These are phyloP conservation scores for Dothideomycetes sp. DNA, from an alignment of 2,329 filamentous ascomycete species.

Conservation along the genomic window DNA sequence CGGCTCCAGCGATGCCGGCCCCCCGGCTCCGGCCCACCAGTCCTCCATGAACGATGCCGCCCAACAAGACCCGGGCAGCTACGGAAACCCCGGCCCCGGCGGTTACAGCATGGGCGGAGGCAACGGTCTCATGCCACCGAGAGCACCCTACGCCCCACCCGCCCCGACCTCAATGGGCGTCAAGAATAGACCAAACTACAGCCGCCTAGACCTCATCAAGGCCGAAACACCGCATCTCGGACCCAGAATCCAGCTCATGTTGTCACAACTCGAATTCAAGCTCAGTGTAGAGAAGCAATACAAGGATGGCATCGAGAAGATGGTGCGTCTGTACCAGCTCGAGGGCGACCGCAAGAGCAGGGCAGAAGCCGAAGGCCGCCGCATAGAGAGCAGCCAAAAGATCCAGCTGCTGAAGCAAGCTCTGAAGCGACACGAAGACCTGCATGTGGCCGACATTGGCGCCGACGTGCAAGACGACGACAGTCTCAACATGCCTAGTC, in stretches of 20 bases:
- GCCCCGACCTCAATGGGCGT: constrained; percentile 60
- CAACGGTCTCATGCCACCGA: constrained; percentile 68
- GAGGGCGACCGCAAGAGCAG: constrained; percentile 95
- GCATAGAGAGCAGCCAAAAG: constrained; percentile 95
- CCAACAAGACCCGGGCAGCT: constrained; percentile 27
- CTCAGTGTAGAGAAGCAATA: constrained; percentile 98
- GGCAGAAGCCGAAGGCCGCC: constrained; percentile 78
- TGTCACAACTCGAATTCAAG: constrained; percentile 98
- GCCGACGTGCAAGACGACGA: constrained; percentile 79
- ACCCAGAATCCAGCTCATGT: constrained; percentile 96
- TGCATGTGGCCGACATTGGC: constrained; percentile 82
- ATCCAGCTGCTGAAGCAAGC: constrained; percentile 93
- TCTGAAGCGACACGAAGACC: constrained; percentile 90
- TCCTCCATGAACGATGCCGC: neutral
- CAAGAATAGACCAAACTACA: constrained; percentile 83
- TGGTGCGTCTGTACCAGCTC: constrained; percentile 95
- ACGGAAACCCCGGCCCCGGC: constrained; percentile 46
- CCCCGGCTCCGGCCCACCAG: constrained; percentile 16
- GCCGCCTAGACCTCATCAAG: constrained; percentile 96
- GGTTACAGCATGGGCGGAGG: constrained; percentile 54
- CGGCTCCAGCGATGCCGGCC: constrained; percentile 38
- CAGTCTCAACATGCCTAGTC: constrained; percentile 87
- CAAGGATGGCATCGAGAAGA: constrained; percentile 97
- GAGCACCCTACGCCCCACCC: constrained; percentile 67
- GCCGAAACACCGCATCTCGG: constrained; percentile 93